These are phyloP conservation scores for Pseudogymnoascus sp. DNA, from an alignment of 2,329 filamentous ascomycete species.

Conservation along the genomic window DNA sequence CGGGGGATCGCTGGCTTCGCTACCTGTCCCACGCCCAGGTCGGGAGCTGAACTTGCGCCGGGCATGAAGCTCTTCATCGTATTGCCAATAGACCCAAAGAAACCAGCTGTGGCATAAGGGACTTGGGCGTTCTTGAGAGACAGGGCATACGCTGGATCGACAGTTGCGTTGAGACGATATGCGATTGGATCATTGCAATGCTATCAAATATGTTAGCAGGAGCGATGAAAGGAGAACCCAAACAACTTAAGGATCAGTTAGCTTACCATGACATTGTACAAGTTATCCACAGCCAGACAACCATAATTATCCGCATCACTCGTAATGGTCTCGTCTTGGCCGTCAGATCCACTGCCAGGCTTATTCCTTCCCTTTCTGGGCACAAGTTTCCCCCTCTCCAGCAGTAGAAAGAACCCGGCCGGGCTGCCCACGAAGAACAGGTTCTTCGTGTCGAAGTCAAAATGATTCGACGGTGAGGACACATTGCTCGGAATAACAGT, in stretches of 20 bases:
- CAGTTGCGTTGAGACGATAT: constrained; percentile 83
- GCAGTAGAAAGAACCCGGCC: constrained; percentile 82
- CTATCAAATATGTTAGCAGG: constrained; percentile 16
- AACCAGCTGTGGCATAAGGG: constrained; percentile 60
- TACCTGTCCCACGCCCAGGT: constrained; percentile 34
- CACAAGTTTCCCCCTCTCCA: constrained; percentile 64
- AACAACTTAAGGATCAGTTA: constrained; percentile 22
- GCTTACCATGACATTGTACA: constrained; percentile 75
- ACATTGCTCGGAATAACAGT: constrained; percentile 36
- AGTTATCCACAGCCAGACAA: constrained; percentile 86
- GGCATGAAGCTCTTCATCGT: constrained; percentile 57
- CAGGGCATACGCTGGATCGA: constrained; percentile 72
- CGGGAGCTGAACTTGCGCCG: constrained; percentile 30
- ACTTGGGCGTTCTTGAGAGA: constrained; percentile 71
- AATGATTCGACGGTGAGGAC: constrained; percentile 48
- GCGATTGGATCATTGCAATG: constrained; percentile 67
- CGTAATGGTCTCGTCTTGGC: constrained; percentile 52
- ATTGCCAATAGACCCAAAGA: constrained; percentile 57
- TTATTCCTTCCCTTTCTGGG: constrained; percentile 72
- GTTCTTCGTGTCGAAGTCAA: constrained; percentile 88
- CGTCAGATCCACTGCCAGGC: constrained; percentile 58
- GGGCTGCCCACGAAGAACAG: constrained; percentile 87
- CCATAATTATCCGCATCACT: constrained; percentile 76
- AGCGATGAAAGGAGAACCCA: neutral
- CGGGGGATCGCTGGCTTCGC: constrained; percentile 33